These are phyloP conservation scores for Magnaporthiopsis incrustans DNA, from an alignment of 2,329 filamentous ascomycete genomes.

Conservation along the genomic window DNA sequence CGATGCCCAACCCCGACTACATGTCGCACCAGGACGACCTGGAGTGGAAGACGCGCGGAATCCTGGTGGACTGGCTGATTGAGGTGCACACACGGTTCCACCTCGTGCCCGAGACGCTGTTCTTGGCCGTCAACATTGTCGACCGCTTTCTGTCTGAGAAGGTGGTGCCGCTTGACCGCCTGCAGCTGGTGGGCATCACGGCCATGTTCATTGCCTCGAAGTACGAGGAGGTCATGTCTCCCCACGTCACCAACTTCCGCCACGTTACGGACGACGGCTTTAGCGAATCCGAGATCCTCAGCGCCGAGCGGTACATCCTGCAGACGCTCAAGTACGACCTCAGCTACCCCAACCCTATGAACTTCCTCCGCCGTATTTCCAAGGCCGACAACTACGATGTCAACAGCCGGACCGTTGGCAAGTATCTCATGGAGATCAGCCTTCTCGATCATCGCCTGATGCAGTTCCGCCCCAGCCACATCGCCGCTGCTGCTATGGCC, in stretches of 20 bases:
- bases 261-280: slow-evolving; percentile 97
- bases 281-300: slow-evolving; percentile 87
- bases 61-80: slow-evolving; percentile 95
- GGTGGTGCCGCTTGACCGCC: slow-evolving; percentile 89
- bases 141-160: slow-evolving; percentile 95
- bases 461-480: slow-evolving; percentile 76
- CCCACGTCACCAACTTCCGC: slow-evolving; percentile 93
- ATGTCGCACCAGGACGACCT: slow-evolving; percentile 92
- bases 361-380: slow-evolving; percentile 96
- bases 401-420: slow-evolving; percentile 90
- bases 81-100: slow-evolving; percentile 97
- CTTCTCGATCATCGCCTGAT: slow-evolving; percentile 93
- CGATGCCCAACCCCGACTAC: slow-evolving; percentile 82
- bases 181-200: slow-evolving; percentile 93
- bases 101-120: slow-evolving; percentile 89
- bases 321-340: slow-evolving; percentile 90
- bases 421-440: slow-evolving; percentile 96
- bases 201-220: slow-evolving; percentile 99
- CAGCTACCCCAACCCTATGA: slow-evolving; percentile 99
- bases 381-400: slow-evolving; percentile 99
- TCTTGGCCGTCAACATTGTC: slow-evolving; percentile 95
- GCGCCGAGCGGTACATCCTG: slow-evolving; percentile 92
- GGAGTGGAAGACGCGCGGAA: slow-evolving; percentile 98
- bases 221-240: slow-evolving; percentile 96
- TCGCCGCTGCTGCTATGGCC: slow-evolving; percentile 93